phyloP scores from a whole-genome alignment of 805 yeast genomes.

The Ogataea sp. region DNA sequence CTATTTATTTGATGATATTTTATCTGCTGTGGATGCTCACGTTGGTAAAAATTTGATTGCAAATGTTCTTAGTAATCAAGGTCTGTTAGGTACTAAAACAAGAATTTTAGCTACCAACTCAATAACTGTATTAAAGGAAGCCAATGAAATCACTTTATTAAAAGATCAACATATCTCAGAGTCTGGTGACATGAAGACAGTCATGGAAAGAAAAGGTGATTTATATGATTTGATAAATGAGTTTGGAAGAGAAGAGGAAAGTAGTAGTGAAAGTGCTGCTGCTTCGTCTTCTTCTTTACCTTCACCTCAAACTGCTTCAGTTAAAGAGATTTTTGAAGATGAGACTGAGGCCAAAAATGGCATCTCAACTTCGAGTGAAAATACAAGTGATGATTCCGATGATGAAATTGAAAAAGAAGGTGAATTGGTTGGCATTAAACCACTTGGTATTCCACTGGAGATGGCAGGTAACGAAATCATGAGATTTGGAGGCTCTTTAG shows the following conservation, averaged over 20 bases:
- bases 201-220: constrained; percentile 16
- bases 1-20: constrained; percentile 82
- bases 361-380: no score
- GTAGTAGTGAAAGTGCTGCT: neutral
- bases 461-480: constrained; percentile 10
- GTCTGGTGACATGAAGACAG: constrained; percentile 38
- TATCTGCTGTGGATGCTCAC: constrained; percentile 97
- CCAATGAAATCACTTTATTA: constrained; percentile 55
- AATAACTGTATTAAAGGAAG: constrained; percentile 43
- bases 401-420: constrained; percentile 2
- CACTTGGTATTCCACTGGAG: constrained; percentile 8
- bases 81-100: constrained; percentile 44
- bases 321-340: no score
- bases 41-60: constrained; percentile 82
- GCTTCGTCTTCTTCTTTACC: neutral
- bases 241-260: constrained; percentile 23
- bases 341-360: no score
- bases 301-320: neutral
- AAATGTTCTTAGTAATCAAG: constrained; percentile 36
- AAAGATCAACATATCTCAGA: constrained; percentile 49
- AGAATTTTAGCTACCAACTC: constrained; percentile 53
- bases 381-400: constrained; percentile 1
- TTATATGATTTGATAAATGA: constrained; percentile 29
- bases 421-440: constrained; percentile 6
- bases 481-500: neutral